phyloP scores from a whole-genome alignment of 2,329 filamentous ascomycete species.

The Proliferodiscus dingleyae region DNA sequence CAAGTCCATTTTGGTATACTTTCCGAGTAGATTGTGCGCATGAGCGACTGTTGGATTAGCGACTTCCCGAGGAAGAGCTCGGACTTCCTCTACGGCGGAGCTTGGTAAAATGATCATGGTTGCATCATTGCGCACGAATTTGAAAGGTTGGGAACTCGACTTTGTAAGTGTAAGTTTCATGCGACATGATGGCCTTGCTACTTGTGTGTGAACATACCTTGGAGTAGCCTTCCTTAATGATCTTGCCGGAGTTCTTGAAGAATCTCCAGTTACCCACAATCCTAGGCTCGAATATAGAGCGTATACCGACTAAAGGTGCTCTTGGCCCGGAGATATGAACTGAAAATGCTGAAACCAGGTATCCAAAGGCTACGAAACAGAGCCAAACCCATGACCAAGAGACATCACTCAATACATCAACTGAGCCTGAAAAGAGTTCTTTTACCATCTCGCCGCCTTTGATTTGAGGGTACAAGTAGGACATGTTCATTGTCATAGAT shows the following conservation, averaged over 20 bases:
- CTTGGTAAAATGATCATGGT: constrained; percentile 2
- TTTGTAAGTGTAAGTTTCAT: too few species aligned
- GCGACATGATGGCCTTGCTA: too few species aligned
- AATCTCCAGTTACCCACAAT: background rate
- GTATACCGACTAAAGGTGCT: background rate
- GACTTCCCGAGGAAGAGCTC: background rate
- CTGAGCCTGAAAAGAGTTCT: too few species aligned
- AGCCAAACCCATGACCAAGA: too few species aligned
- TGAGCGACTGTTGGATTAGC: constrained; percentile 5
- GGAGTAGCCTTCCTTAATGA: background rate
- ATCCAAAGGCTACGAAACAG: too few species aligned
- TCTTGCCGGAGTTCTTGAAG: background rate
- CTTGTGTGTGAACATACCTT: background rate
- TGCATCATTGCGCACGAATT: background rate
- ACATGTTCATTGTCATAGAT: too few species aligned
- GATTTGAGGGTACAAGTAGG: too few species aligned
- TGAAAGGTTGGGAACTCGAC: background rate
- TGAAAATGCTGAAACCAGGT: too few species aligned
- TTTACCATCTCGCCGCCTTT: too few species aligned
- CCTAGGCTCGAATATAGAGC: background rate
- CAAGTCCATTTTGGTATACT: constrained; percentile 1
- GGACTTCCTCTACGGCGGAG: background rate
- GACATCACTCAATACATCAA: too few species aligned
- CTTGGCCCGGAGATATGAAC: too few species aligned
- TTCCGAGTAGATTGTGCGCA: constrained; percentile 3